Percentiles rank a stretch among this genome's conserved stretches.
Evolutionary conservation across 2,329 filamentous ascomycete genomes (phyloP).

Genomic region (Fusarium piperis): DNA sequence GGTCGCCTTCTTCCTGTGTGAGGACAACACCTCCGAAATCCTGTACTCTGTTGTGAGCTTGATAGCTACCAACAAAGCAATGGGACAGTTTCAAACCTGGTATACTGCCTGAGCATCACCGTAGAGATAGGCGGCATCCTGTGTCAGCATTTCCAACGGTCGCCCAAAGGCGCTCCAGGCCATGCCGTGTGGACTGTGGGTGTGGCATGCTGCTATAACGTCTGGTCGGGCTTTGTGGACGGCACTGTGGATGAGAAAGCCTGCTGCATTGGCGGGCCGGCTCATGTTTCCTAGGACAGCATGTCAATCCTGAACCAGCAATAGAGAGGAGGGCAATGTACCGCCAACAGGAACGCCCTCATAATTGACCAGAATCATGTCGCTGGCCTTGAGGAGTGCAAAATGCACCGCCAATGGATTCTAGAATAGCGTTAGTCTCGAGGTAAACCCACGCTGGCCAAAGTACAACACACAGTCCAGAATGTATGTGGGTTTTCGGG

Average conservation of each 20-base stretch:
- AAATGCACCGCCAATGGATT: not conserved
- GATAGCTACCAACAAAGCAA: conserved; percentile 18
- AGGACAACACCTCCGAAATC: conserved; percentile 59
- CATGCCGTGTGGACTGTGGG: conserved; percentile 67
- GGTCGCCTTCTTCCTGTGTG: conserved; percentile 68
- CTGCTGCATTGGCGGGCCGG: conserved; percentile 69
- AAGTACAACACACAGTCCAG: not conserved
- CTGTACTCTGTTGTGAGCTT: not conserved
- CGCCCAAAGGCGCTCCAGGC: not conserved
- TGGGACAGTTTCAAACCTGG: not conserved
- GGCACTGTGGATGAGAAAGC: conserved; percentile 73
- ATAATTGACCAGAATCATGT: not conserved
- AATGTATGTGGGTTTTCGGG: not conserved
- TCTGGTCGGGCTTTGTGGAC: conserved; percentile 70
- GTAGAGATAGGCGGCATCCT: conserved; percentile 49
- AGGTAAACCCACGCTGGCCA: no score
- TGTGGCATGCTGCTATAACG: conserved; percentile 71
- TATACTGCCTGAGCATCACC: conserved; percentile 73
- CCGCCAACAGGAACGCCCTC: not conserved
- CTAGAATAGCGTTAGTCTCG: not conserved
- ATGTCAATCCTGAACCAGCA: not conserved
- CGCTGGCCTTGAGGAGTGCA: not conserved
- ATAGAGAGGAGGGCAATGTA: not conserved
- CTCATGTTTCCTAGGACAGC: conserved; percentile 50
- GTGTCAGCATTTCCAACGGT: not conserved